Base-by-base conservation (phyloP, 2,329 filamentous ascomycete species). In the Cladophialophora yegresii region DNA sequence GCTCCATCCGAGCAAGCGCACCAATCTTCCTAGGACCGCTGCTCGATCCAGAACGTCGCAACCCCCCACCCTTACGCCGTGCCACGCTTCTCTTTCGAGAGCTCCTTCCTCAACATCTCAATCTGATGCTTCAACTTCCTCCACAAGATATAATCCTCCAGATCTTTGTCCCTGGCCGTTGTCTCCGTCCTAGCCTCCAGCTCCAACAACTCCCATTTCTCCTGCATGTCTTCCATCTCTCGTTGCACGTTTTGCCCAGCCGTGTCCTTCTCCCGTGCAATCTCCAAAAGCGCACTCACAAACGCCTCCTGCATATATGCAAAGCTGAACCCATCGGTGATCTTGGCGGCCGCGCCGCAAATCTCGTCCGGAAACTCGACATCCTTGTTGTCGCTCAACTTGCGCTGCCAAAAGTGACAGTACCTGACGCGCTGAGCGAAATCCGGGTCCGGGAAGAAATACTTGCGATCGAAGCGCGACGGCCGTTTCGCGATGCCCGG, bases 241-340 rank as follows among this genome's bases (percentile, higher is more conserved):
- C 32, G 50, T 9, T 16, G 53, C 23, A 43, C 47, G 26, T 5
- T 20, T 13, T 50, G 20, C 1, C 47, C 20, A 20, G 28, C 23
- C n/a, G 10, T 32, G 43, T 40, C 51, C 51, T 54, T 33, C 28
- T 54, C 57, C 26, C 57, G 62, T 16, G 74, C 76, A 9, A 79
- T 68, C 22, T 72, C 70, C 62, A 80, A 71, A 20, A 80, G 71
- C 8, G 76, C 71, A 1, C 75, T 75, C 20, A 80, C 73, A 66
- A 80, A 80, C 2, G 76, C 76, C 63, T 80, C 78, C 63, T 80
- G 77, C 72, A 80, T 77, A 64, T 80, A 80, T 2, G 78, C 78
- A 65, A 80, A 80, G n/a, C 74, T 77, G 67, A 80, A 80, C 4
- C 76, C 77, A 47, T 78, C 73, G 1, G 77, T 80, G 40, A 80